A percentile compares a stretch with the other conserved stretches of the same genome.
Conservation (phyloP, 116 monocot genomes). For the Zostera marina region DNA sequence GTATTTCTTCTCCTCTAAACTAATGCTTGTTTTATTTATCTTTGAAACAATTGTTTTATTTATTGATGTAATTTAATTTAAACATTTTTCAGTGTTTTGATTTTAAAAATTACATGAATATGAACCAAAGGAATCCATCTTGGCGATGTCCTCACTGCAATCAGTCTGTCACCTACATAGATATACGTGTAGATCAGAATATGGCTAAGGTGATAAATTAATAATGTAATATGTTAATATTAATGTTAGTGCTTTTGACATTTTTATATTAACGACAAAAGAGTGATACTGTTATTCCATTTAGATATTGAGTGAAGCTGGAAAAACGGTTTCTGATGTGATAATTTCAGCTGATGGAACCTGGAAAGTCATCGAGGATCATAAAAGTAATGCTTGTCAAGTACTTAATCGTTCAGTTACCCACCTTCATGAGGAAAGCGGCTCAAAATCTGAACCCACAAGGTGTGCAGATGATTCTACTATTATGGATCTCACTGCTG, state of each 20-base stretch:
- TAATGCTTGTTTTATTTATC: not conserved
- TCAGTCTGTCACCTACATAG: slow-evolving; percentile 45
- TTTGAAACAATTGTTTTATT: not conserved
- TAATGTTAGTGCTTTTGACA: not conserved
- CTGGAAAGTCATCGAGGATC: slow-evolving; percentile 37
- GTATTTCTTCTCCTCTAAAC: not conserved
- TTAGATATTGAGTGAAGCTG: slow-evolving; percentile 57
- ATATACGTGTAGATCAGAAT: slow-evolving; percentile 69
- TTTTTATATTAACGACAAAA: slow-evolving; percentile 1
- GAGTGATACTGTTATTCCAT: slow-evolving; percentile 3
- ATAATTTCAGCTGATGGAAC: slow-evolving; percentile 58
- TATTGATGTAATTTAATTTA: slow-evolving; percentile 2
- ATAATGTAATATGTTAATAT: no score
- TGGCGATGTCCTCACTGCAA: slow-evolving; percentile 93
- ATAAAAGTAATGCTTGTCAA: slow-evolving; percentile 8
- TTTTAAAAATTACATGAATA: slow-evolving; percentile 76
- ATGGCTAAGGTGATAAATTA: slow-evolving; percentile 61
- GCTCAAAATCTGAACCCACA: not conserved
- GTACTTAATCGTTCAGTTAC: not conserved
- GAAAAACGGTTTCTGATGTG: slow-evolving; percentile 33
- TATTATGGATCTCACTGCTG: slow-evolving; percentile 3
- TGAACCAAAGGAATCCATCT: slow-evolving; percentile 69
- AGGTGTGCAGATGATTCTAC: not conserved
- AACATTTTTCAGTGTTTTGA: slow-evolving; percentile 64
- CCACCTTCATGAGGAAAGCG: not conserved